A percentile compares a stretch with the other conserved stretches of the same genome.
Evolutionary conservation across 2,329 filamentous ascomycete genomes (phyloP).

Genomic region (Penicillium sp.): DNA sequence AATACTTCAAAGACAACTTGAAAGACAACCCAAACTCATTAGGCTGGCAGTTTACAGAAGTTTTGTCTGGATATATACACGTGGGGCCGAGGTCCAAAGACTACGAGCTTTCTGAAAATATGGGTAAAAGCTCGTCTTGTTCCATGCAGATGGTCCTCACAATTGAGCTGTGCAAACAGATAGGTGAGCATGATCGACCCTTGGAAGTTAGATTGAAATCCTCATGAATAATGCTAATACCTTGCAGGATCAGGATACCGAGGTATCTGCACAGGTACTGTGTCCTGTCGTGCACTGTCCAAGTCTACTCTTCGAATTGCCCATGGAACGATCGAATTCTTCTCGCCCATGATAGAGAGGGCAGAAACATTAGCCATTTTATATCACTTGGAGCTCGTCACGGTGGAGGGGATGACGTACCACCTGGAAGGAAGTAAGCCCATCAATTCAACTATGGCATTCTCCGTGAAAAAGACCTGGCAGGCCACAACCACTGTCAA

Average conservation of each 20-base stretch:
- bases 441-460: conserved; percentile 7
- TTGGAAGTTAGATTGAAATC: not conserved
- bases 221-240: not conserved
- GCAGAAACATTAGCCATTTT: conserved; percentile 2
- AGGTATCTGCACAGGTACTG: conserved; percentile 1
- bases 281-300: not conserved
- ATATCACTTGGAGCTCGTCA: conserved; percentile 1
- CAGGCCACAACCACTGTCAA: conserved; percentile 17
- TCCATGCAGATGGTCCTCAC: conserved; percentile 1
- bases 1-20: not conserved
- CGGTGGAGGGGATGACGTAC: not conserved
- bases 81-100: not conserved
- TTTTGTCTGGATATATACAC: conserved; percentile 12
- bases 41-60: conserved; percentile 21
- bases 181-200: not conserved
- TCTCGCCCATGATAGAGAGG: not conserved
- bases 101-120: not conserved
- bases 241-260: not conserved
- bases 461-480: conserved; percentile 16
- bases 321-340: not conserved
- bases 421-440: conserved; percentile 7
- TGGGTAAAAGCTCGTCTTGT: not conserved
- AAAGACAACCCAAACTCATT: not conserved
- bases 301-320: not conserved
- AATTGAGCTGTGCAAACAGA: not conserved